phyloP scores from a whole-genome alignment of 2,329 filamentous ascomycete genomes.

The Diaporthe velutina region DNA sequence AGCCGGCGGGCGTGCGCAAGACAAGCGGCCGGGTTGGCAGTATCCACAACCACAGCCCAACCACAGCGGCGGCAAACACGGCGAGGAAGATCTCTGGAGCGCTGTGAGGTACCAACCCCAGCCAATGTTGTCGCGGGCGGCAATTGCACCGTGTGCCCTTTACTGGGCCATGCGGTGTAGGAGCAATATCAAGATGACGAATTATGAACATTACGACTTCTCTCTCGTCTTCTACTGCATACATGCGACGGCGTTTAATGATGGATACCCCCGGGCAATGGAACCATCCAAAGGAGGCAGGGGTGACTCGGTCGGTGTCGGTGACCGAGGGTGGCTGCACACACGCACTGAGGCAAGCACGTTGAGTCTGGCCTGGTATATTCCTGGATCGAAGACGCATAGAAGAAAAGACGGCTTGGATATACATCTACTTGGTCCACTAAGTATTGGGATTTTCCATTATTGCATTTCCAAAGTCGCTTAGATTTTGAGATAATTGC shows the following conservation, averaged over 20 bases:
- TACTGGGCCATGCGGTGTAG: constrained; percentile 12
- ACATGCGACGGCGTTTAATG: constrained; percentile 35
- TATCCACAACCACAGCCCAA: constrained; percentile 57
- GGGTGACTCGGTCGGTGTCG: background rate
- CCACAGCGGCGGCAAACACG: constrained; percentile 58
- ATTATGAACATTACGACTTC: constrained; percentile 40
- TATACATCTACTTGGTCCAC: constrained; percentile 13
- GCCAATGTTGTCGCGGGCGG: constrained; percentile 15
- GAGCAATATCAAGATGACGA: constrained; percentile 38
- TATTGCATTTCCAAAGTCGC: constrained; percentile 6
- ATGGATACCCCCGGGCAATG: constrained; percentile 8
- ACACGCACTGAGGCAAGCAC: background rate
- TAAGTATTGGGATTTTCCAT: background rate
- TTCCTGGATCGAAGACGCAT: background rate
- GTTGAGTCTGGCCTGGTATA: background rate
- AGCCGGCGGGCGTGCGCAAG: constrained; percentile 71
- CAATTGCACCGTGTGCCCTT: background rate
- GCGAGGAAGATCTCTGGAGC: constrained; percentile 67
- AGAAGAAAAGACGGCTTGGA: constrained; percentile 1
- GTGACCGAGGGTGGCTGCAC: background rate
- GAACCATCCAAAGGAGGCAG: constrained; percentile 1
- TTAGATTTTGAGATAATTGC: constrained; percentile 25
- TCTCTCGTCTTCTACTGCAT: constrained; percentile 39
- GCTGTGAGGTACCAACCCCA: constrained; percentile 10
- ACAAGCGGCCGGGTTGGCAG: constrained; percentile 76